These are phyloP conservation scores for Tricholoma bakamatsutake DNA, from an alignment of 768 basidiomycete species.

Conservation along the genomic window DNA sequence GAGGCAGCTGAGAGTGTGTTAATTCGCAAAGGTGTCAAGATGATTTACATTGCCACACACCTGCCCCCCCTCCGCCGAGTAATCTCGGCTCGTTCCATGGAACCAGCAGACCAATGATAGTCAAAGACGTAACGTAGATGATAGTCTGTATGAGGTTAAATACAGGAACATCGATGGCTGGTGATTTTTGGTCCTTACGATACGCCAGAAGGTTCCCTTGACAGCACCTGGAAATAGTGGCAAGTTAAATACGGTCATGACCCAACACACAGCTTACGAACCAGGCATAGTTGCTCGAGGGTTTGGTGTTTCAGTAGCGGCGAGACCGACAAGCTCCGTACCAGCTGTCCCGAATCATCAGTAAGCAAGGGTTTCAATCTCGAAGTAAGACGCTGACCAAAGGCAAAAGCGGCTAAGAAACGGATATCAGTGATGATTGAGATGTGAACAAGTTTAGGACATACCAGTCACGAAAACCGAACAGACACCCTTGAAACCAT, in stretches of 20 bases:
- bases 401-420: constrained; percentile 32
- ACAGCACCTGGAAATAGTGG: constrained; percentile 24
- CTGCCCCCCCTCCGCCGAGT: constrained; percentile 30
- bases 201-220: constrained; percentile 45
- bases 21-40: not conserved
- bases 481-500: constrained; percentile 42
- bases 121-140: constrained; percentile 38
- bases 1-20: constrained; percentile 25
- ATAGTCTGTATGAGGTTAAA: constrained; percentile 26
- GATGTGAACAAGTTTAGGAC: not conserved
- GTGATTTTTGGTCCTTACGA: constrained; percentile 22
- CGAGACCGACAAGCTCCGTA: constrained; percentile 42
- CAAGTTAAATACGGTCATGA: not conserved
- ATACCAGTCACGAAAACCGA: constrained; percentile 38
- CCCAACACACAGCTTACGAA: not conserved
- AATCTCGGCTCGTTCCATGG: constrained; percentile 32
- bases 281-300: constrained; percentile 36
- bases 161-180: not conserved
- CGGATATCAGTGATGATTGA: not conserved
- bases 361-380: not conserved
- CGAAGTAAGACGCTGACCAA: constrained; percentile 19
- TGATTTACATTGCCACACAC: constrained; percentile 7
- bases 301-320: constrained; percentile 41
- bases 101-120: constrained; percentile 36
- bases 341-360: constrained; percentile 24